These are phyloP conservation scores for Coemansia sp. DNA, from an alignment of 192 early-diverging fungal genomes.

Conservation along the genomic window DNA sequence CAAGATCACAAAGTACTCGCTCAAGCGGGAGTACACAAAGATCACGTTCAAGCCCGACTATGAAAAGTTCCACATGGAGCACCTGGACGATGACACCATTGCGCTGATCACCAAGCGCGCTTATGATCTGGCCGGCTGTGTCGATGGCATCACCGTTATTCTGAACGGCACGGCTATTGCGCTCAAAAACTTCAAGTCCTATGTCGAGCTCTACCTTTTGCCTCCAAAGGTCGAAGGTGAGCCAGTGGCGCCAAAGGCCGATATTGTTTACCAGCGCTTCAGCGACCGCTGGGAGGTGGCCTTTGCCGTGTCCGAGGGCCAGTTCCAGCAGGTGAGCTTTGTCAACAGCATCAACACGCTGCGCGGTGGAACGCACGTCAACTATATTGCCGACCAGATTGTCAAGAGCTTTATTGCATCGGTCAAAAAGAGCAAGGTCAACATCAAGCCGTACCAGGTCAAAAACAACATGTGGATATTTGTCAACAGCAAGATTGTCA, in stretches of 20 bases:
- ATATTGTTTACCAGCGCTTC: conserved; percentile 70
- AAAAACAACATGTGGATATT: conserved; percentile 92
- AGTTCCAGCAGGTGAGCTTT: conserved; percentile 94
- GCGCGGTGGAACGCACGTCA: conserved; percentile 90
- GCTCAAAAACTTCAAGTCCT: conserved; percentile 87
- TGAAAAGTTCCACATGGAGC: conserved; percentile 81
- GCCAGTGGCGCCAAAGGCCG: conserved; percentile 16
- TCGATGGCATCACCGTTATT: conserved; percentile 78
- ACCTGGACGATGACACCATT: conserved; percentile 81
- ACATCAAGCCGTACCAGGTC: conserved; percentile 77
- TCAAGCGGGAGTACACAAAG: conserved; percentile 77
- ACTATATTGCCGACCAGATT: conserved; percentile 79
- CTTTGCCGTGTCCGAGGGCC: conserved; percentile 88
- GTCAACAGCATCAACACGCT: conserved; percentile 95
- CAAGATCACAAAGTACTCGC: conserved; percentile 62
- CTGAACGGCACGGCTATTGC: conserved; percentile 80
- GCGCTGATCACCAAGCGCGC: conserved; percentile 87
- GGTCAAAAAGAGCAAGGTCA: conserved; percentile 69
- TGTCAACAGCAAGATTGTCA: conserved; percentile 91
- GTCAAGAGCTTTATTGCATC: conserved; percentile 63
- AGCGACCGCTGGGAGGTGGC: conserved; percentile 91
- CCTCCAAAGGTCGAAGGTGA: conserved; percentile 24
- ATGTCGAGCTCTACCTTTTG: conserved; percentile 74
- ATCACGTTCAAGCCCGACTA: conserved; percentile 97
- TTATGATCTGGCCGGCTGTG: conserved; percentile 88